Evolutionary conservation across 169 alveolate species (phyloP), one percentile per base, ranked within the genome.

Genomic region (Plasmodium knowlesi): DNA sequence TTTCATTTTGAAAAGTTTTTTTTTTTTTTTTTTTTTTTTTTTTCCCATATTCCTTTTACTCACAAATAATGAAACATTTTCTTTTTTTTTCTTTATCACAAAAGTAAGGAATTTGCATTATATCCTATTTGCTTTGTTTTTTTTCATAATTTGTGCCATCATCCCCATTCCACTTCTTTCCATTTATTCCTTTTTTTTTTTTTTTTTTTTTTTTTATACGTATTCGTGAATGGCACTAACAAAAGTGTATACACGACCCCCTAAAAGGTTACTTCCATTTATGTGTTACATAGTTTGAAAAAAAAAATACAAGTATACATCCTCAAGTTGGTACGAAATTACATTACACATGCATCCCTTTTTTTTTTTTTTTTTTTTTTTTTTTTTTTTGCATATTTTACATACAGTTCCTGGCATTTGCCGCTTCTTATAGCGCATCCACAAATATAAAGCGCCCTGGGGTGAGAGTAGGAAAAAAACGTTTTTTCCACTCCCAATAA

Each of bases 1-100:
- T n/a, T 74, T 74, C 76, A 67, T 67, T 67, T 67, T 67, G 12
- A 67, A 67, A 67, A n/a, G 41, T 67, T 28, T 67, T 79, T 41
- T 79, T 41, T 30, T 39, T 79, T 79, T 41, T 79, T 41, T 30
- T 39, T 79, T 79, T 41, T 32, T 5, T 76, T 76, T 32, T 76
- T 76, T 5, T 25, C 83, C 19, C 83, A 74, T 32, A 46, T 74
- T n/a, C 61, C 19, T 76, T 28, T 76, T 76, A 76, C 83, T 41
- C 5, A 37, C 70, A 79, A 37, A 79, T 25, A 37, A 79, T 25
- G 30, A 67, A 25, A 67, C 76, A 67, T 67, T 67, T 67, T 28
- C 76, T 67, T 67, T 28, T 25, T 67, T 50, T 19, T 61, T 43
- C 57, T 46, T 50, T 50, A 50, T 50, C 22, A 50, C 61, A 50